Evolutionary conservation across 2,329 filamentous ascomycete genomes (phyloP).

Genomic region (Beauveria brongniartii): DNA sequence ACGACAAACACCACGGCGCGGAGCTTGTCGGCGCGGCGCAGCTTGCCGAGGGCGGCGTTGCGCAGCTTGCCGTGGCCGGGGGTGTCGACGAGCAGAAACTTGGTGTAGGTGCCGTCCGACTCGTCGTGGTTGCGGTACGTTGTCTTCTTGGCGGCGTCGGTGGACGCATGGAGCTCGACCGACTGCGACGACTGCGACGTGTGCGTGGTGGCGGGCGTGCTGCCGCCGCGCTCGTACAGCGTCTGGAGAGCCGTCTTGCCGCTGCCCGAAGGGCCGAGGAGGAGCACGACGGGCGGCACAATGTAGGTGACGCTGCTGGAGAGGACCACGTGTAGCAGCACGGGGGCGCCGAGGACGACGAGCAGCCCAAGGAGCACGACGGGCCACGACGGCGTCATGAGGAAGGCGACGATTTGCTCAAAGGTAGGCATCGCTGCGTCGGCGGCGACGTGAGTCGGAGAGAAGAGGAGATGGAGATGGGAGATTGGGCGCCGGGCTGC

Average conservation of each 20-base stretch:
- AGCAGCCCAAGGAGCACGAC: slow-evolving; percentile 61
- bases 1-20: slow-evolving; percentile 77
- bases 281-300: slow-evolving; percentile 65
- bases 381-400: slow-evolving; percentile 51
- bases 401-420: slow-evolving; percentile 37
- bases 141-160: slow-evolving; percentile 32
- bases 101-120: slow-evolving; percentile 48
- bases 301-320: slow-evolving; percentile 57
- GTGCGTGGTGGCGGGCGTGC: slow-evolving; percentile 36
- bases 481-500: background rate
- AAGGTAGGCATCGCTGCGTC: slow-evolving; percentile 28
- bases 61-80: slow-evolving; percentile 94
- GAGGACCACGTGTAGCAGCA: slow-evolving; percentile 70
- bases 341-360: slow-evolving; percentile 63
- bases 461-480: background rate
- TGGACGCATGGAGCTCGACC: slow-evolving; percentile 48
- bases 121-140: slow-evolving; percentile 50
- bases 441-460: background rate
- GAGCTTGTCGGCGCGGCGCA: slow-evolving; percentile 41
- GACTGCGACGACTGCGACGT: slow-evolving; percentile 43
- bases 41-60: slow-evolving; percentile 50
- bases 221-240: slow-evolving; percentile 52
- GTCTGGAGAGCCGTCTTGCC: slow-evolving; percentile 89
- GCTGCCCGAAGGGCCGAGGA: slow-evolving; percentile 70
- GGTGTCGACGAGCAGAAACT: slow-evolving; percentile 76